Conservation (phyloP, 768 basidiomycete genomes). For the Clavulina sp. region DNA sequence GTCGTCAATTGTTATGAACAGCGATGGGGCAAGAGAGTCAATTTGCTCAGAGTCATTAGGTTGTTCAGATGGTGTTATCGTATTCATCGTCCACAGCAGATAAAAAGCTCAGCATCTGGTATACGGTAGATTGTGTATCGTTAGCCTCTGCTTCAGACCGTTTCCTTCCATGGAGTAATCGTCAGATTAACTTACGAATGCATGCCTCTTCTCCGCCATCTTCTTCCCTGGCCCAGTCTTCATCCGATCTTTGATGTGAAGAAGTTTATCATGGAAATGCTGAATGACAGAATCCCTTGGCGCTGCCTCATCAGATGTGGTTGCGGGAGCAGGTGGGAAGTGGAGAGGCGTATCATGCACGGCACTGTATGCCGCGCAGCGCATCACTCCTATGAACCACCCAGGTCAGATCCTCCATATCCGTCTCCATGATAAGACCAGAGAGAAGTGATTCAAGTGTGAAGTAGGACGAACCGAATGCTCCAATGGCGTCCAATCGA, state of each 20-base stretch:
- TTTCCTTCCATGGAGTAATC: neutral
- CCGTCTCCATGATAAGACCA: neutral
- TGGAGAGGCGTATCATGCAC: conserved; percentile 35
- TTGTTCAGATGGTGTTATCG: too few relatives aligned
- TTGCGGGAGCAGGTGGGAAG: conserved; percentile 19
- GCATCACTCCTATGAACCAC: conserved; percentile 33
- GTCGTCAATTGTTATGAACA: too few relatives aligned
- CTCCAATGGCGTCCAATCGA: conserved; percentile 62
- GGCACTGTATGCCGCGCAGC: conserved; percentile 49
- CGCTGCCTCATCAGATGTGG: conserved; percentile 18
- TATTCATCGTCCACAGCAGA: conserved; percentile 24
- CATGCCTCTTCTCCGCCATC: conserved; percentile 55
- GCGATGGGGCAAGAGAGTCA: too few relatives aligned
- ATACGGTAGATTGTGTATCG: conserved; percentile 2
- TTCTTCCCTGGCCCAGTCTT: conserved; percentile 58
- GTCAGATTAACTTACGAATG: conserved; percentile 32
- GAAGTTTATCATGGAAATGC: conserved; percentile 76
- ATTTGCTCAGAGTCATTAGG: too few relatives aligned
- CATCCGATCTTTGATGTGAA: conserved; percentile 52
- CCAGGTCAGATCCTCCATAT: too few relatives aligned
- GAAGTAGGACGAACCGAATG: conserved; percentile 35
- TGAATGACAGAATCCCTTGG: conserved; percentile 50
- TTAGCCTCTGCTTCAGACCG: neutral
- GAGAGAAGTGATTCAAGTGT: neutral
- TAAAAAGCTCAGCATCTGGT: conserved; percentile 49